Conservation (phyloP, 139 green algal genomes). For the Coelastrella sp. region DNA sequence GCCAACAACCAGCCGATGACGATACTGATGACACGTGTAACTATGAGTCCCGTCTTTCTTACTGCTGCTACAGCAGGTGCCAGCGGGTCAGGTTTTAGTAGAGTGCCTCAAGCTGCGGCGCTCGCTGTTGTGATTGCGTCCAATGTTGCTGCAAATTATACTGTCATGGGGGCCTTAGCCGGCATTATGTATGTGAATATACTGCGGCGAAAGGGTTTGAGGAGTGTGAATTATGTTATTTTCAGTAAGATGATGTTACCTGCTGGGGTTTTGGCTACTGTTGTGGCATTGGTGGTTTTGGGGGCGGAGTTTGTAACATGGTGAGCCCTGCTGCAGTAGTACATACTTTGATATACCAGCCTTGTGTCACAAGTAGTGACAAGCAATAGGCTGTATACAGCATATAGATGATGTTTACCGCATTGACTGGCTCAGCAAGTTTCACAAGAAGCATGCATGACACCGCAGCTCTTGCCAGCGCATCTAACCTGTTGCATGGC, state of each 20-base stretch:
- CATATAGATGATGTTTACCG: no score
- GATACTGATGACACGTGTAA: slow-evolving; percentile 64
- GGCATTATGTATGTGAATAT: slow-evolving; percentile 66
- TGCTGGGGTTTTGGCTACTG: slow-evolving; percentile 37
- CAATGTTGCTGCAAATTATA: slow-evolving; percentile 65
- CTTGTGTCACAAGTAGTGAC: background rate
- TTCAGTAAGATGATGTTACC: slow-evolving; percentile 57
- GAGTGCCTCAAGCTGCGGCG: slow-evolving; percentile 31
- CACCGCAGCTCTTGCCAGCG: no score
- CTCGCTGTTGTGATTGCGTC: slow-evolving; percentile 58
- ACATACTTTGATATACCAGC: no score
- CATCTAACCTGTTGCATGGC: no score
- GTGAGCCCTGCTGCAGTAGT: background rate
- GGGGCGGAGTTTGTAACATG: slow-evolving; percentile 37
- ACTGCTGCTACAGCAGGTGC: background rate
- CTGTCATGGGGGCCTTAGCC: slow-evolving; percentile 63
- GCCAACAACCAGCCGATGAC: slow-evolving; percentile 75
- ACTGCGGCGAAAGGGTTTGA: slow-evolving; percentile 7
- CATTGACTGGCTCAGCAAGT: no score
- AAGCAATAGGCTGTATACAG: no score
- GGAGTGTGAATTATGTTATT: slow-evolving; percentile 23
- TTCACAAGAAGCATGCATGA: no score
- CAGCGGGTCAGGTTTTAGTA: background rate
- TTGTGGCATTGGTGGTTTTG: background rate
- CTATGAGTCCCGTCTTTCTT: slow-evolving; percentile 46